phyloP scores from a whole-genome alignment of 352 stramenopile species.

The Phytophthora palmivora region DNA sequence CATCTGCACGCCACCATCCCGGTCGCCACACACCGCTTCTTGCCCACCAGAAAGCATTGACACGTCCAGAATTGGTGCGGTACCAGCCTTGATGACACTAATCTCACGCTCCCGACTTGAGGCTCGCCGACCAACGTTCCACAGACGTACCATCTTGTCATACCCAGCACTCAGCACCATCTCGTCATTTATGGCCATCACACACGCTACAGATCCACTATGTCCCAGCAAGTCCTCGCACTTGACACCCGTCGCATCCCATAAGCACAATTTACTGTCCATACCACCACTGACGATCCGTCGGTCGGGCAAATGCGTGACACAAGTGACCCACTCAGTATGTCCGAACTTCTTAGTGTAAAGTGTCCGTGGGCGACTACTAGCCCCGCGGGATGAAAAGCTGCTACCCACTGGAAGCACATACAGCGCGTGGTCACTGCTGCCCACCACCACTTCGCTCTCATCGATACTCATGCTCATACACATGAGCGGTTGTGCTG shows the following conservation, averaged over 20 bases:
- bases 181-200: conserved; percentile 50
- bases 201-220: conserved; percentile 67
- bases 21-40: conserved; percentile 61
- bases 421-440: conserved; percentile 90
- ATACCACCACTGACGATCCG: conserved; percentile 85
- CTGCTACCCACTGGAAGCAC: conserved; percentile 52
- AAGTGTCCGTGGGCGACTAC: conserved; percentile 52
- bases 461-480: conserved; percentile 71
- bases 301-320: conserved; percentile 76
- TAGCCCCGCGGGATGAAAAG: conserved; percentile 11
- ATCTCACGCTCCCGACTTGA: conserved; percentile 61
- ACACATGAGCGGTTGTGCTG: conserved; percentile 87
- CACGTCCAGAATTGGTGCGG: conserved; percentile 71
- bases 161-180: conserved; percentile 67
- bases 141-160: conserved; percentile 82
- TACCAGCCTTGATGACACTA: conserved; percentile 54
- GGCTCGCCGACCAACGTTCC: conserved; percentile 61
- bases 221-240: conserved; percentile 83
- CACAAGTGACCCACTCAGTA: conserved; percentile 90
- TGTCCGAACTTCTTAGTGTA: conserved; percentile 89
- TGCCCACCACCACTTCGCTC: conserved; percentile 84
- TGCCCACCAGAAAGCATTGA: conserved; percentile 36
- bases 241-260: conserved; percentile 71
- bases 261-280: conserved; percentile 92
- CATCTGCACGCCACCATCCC: conserved; percentile 70